Evolutionary conservation across 306 rosid genomes (phyloP), one percentile per base, ranked within the genome.

Genomic region (Begonia peltatifolia): DNA sequence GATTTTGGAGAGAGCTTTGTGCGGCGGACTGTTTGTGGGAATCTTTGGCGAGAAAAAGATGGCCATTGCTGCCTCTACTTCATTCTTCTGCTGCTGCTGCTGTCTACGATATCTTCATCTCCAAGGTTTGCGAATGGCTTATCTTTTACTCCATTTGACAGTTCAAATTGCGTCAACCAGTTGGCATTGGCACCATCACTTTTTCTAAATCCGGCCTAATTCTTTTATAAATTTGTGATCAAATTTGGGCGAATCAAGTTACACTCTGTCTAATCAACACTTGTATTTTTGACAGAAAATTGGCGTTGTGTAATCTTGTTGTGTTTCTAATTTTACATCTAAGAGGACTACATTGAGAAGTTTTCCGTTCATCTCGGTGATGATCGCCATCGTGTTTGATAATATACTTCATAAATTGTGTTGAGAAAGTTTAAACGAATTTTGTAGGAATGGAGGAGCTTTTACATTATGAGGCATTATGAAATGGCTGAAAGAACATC

Each of bases 21-120:
- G 61, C 43, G 57, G 68, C 81, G 13, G 81, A 82, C 20, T 74
- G 50, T 44, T 46, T 89, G 25, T 89, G 97, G 97, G 74, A 76
- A 53, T 52, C 72, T 68, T 76, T 84, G 9, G 67, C 65, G 3
- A 59, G 62, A 56, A 62, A 70, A 50, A 63, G 93, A 77, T 88
- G 95, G 97, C 78, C 87, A 35, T 71, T 44, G 47, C 54, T 50
- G 38, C 38, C 38, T 30, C 38, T 30, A 30, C 38, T 30, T 30
- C 38, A 30, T 14, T 47, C 75, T 11, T 52, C 65, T 10, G 64
- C 86, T 17, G 65, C 79, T 36, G 61, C 84, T 1, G 73, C 82
- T 71, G 47, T 71, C 12, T 25, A 52, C 42, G 11, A 67, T 48
- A 25, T 79, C 73, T 14, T 30, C 38, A 54, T 47, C 52, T 52